A percentile compares a stretch with the other conserved stretches of the same genome.
These are phyloP conservation scores for Fusarium pseudograminearum DNA, from an alignment of 2,329 filamentous ascomycete genomes.

Conservation along the genomic window DNA sequence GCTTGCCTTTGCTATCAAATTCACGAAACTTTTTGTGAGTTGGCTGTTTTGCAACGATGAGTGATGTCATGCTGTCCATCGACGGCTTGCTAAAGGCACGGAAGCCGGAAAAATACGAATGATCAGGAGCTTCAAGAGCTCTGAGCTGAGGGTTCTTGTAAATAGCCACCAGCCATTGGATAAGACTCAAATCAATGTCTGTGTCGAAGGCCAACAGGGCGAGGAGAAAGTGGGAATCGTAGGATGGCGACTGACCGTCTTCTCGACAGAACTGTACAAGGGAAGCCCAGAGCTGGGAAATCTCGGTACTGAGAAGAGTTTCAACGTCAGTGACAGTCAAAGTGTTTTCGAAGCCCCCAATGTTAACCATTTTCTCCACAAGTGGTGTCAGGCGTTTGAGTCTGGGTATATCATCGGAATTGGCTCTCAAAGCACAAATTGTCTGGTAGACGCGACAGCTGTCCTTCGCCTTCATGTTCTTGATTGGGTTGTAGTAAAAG, in stretches of 20 bases:
- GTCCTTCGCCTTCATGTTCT: background rate
- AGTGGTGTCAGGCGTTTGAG: background rate
- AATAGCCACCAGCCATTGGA: slow-evolving; percentile 28
- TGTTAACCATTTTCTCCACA: slow-evolving; percentile 6
- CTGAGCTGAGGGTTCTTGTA: background rate
- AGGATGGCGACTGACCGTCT: background rate
- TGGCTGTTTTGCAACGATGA: background rate
- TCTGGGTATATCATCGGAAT: background rate
- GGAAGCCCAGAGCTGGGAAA: slow-evolving; percentile 62
- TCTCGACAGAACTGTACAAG: slow-evolving; percentile 51
- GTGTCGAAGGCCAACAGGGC: slow-evolving; percentile 22
- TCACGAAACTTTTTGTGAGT: background rate
- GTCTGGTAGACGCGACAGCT: slow-evolving; percentile 17
- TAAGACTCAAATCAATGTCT: background rate
- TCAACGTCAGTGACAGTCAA: background rate
- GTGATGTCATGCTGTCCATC: background rate
- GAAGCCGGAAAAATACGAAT: slow-evolving; percentile 22
- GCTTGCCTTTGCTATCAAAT: too few relatives aligned
- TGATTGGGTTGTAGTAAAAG: background rate
- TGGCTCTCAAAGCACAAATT: background rate
- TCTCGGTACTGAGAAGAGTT: slow-evolving; percentile 66
- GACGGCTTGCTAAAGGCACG: slow-evolving; percentile 1
- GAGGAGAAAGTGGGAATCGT: slow-evolving; percentile 12
- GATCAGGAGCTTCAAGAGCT: slow-evolving; percentile 1
- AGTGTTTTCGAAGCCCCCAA: background rate